Base-by-base conservation (phyloP, 1,284 basidiomycete genomes). In the Tilletiaria anomala region DNA sequence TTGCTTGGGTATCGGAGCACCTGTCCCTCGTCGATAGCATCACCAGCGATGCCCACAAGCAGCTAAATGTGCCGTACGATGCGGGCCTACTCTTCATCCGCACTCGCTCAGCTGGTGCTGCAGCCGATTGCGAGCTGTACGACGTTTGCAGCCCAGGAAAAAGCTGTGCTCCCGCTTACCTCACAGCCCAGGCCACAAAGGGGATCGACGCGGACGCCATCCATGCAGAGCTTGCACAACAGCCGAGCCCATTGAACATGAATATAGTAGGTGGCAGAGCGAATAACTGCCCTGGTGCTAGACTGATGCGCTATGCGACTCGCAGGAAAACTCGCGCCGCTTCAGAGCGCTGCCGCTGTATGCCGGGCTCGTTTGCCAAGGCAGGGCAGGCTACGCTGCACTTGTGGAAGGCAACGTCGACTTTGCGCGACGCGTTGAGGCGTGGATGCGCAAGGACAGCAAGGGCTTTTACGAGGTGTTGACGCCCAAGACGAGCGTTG, bases 341-440 rank as follows among this genome's bases (percentile, higher is more conserved):
- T 73, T 74, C 56, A 60, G 73, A 12, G 72, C 71, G 1, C 58
- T 75, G 16, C 72, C 73, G 0, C 47, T 75, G n/a, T 69, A 71
- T 40, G 69, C 71, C 1, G 68, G 70, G 17, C 53, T 75, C 6
- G 31, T 73, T 15, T 63, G 65, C 15, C 54, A 72, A 15, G 73
- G 73, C 0, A 54, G 52, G 35, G 45, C 65, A 14, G 73, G 73
- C 2, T 74, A 72, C 46, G 20, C 48, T 44, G 65, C 69, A 6
- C 57, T 74, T 11, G 50, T 74, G 29, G 39, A 44, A 2, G 61
- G 70, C 19, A 73, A 75, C 53, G 56, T 73, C 17, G 47, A 40
- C 0, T 73, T 74, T 41, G 70, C 72, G 0, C 48, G 58, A 2
- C 44, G 50, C 17, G 43, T 73, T 19, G 69, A 62, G 0, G 40